Evolutionary conservation across 1,139 yeast species (phyloP), one percentile per base, ranked within the genome.

Genomic region (Yamadazyma trypodendri): DNA sequence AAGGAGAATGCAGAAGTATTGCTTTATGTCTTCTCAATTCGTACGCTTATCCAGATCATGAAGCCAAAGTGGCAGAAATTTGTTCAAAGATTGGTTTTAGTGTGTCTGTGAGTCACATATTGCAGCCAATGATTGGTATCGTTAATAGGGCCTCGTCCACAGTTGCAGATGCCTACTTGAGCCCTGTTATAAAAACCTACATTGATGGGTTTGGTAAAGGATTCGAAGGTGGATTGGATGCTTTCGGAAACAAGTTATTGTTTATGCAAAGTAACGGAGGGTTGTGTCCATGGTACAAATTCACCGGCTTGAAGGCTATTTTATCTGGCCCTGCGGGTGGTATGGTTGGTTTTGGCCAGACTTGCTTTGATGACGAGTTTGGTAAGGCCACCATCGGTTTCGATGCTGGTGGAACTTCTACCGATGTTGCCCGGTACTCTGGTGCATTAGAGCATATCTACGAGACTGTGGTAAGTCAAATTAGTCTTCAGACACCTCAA

Each of bases 291-390:
- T 70, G 75, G 72, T 66, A 70, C 43, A 65, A 65, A 41, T 71
- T 71, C 48, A 67, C 74, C 2, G 77, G 77, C 1, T 56, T 71
- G 35, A 68, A 67, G 44, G 75, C 76, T 1, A 68, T 71, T 30
- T 58, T 71, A 27, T 69, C 75, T 2, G 77, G 77, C 2, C 77
- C 77, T 7, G 77, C 77, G 24, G 77, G 77, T 29, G 77, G 77
- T 21, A 64, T 71, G 64, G 76, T 71, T n/a, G 77, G 77, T 0
- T 68, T 58, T 43, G 76, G 75, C 1, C 59, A 60, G 36, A 71
- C 76, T 4, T 71, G 75, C 48, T 63, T 54, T 45, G 74, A 70
- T 41, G 30, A 50, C 5, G 43, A 38, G 2, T 44, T 60, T n/a
- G 43, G 47, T 6, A 56, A 46, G 25, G 74, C 74, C 11, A 68